Base-by-base conservation (phyloP, 2,329 filamentous ascomycete species). In the Aureobasidium leucospermi region DNA sequence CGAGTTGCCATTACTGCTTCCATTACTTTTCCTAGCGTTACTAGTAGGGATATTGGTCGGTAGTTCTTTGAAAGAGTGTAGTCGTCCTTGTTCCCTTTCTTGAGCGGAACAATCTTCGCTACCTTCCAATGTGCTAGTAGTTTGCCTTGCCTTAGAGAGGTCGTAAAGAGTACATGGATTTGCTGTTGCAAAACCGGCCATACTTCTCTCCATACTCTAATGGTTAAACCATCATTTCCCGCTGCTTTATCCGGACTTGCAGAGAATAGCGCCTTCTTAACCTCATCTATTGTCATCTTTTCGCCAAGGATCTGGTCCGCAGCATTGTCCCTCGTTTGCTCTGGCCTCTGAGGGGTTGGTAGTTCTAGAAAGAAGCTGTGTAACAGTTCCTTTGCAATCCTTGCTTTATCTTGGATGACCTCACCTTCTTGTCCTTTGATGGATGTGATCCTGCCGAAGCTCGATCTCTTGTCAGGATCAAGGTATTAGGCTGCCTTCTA, bases 1-100 rank as follows among this genome's bases (percentile, higher is more conserved):
- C 66, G 62, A 31, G 67, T 61, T 11, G 67, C 67, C 4, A 74
- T 62, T 11, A 73, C 69, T 2, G 66, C 66, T 60, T 73, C 59
- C 19, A 65, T 47, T 63, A 67, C 61, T 60, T 71, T 72, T 5
- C 67, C 67, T 1, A 72, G 64, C 10, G 60, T 66, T 29, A 52
- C 39, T 6, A 67, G 61, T 10, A 67, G 65, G 11, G 65, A 68
- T 63, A 69, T 69, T 9, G 67, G 69, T 51, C 67, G 60, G 59
- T 66, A 69, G 15, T 63, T 62, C 59, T 66, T 65, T 6, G 67
- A 57, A 4, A 62, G 34, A n/a, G 61, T 67, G 62, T 69, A 67
- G 63, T 69, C 64, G 39, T 39, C 48, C 45, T 66, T 63, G 39
- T 65, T 63, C 39, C 61, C 62, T 61, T 70, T 67, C 19, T 65